Evolutionary conservation across 805 yeast species (phyloP), one percentile per base, ranked within the genome.

Genomic region (Kodamaea neixiangensis): DNA sequence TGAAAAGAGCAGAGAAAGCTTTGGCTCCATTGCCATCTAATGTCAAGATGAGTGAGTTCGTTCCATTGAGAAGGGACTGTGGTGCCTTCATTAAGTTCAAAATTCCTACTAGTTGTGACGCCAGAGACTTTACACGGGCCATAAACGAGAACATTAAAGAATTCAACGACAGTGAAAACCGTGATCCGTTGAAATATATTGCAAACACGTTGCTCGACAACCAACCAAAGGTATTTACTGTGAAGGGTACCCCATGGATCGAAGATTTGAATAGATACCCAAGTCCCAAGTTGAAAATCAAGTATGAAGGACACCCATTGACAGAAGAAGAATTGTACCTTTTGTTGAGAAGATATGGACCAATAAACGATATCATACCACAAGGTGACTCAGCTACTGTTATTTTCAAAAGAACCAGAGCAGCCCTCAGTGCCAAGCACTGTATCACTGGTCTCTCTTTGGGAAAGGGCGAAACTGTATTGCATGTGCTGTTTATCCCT

Each of bases 161-260:
- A 10, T 55, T 58, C 49, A 61, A 57, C 39, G 52, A 21, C 7
- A 47, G 42, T 19, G 46, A 45, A 20, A 50, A 49, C 31, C 45
- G 40, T 19, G 52, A 56, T 37, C 43, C 53, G 3, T 20, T 59
- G 7, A 48, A 41, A 3, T 41, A 47, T 20, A 25, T 60, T 2
- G 19, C 46, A 14, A 57, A 57, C 43, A 37, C 35, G 3, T 3
- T 62, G 1, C 58, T 53, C 41, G 59, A 56, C 14, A 53, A 59
- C 1, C 72, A 68, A 50, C 87, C 86, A 1, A 71, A 73, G 52
- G 86, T 79, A 48, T 85, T 77, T 61, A 84, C 87, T 0, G 97
- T 94, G 0, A 85, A 87, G 58, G 99, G 99, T 54, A 75, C 80
- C 1, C 99, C 99, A 0, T 93, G 97, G 97, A 87, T 94, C 53